A percentile compares a stretch with the other conserved stretches of the same genome.
Evolutionary conservation across 768 basidiomycete genomes (phyloP).

Genomic region (Neoboletus magnificus): DNA sequence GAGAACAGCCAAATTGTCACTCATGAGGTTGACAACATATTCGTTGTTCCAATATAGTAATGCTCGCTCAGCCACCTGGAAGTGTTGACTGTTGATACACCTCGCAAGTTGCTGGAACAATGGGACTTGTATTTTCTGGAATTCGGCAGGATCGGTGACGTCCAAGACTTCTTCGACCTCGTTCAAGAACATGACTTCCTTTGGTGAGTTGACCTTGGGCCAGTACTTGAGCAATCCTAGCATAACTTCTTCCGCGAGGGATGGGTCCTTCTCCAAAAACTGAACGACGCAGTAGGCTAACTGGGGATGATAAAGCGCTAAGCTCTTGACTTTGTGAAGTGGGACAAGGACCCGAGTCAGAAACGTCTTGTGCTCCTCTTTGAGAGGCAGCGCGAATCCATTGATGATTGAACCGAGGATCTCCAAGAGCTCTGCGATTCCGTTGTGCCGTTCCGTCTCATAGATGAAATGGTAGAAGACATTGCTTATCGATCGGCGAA

Average conservation of each 20-base stretch:
- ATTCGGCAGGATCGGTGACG: conserved; percentile 95
- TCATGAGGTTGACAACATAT: conserved; percentile 99
- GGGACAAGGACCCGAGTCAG: conserved; percentile 91
- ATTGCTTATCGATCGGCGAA: conserved; percentile 98
- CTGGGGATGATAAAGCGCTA: conserved; percentile 99
- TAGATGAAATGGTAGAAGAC: conserved; percentile 99
- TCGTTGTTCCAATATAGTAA: conserved; percentile 99
- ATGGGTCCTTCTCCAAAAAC: conserved; percentile 94
- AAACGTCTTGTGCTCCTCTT: conserved; percentile 99
- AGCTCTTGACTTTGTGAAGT: conserved; percentile 94
- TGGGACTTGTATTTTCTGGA: conserved; percentile 90
- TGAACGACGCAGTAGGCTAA: conserved; percentile 99
- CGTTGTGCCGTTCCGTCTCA: conserved; percentile 98
- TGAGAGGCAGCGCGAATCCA: conserved; percentile 95
- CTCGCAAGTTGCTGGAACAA: conserved; percentile 92
- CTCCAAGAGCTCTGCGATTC: conserved; percentile 96
- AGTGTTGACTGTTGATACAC: conserved; percentile 99
- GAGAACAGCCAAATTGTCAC: conserved; percentile 84
- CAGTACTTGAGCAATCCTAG: conserved; percentile 94
- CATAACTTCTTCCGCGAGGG: conserved; percentile 93
- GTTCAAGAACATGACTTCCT: conserved; percentile 99
- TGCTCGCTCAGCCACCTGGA: conserved; percentile 98
- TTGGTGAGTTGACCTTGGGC: conserved; percentile 99
- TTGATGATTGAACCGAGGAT: conserved; percentile 99
- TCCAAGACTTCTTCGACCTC: conserved; percentile 99